Evolutionary conservation across 2,329 filamentous ascomycete species (phyloP), one percentile per base, ranked within the genome.

Genomic region (Biscogniauxia marginata): DNA sequence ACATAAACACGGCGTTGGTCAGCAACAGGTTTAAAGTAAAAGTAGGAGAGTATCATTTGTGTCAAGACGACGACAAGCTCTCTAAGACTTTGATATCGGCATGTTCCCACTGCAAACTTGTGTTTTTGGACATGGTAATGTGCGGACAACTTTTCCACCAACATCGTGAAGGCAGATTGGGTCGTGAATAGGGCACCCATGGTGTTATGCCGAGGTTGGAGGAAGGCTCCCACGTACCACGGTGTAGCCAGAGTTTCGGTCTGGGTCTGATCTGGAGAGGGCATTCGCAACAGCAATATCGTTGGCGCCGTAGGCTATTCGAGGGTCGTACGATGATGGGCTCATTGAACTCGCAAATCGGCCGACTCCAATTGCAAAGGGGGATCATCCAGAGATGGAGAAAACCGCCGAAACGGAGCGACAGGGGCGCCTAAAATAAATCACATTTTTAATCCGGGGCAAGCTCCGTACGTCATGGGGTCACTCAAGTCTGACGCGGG

Each of bases 161-260:
- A 24, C 11, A 46, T n/a, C n/a, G n/a, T n/a, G n/a, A n/a, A n/a
- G n/a, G n/a, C n/a, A n/a, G 22, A 21, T 16, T 43, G 22, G 18
- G 19, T 44, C n/a, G n/a, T n/a, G n/a, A n/a, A n/a, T n/a, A n/a
- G n/a, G n/a, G n/a, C n/a, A n/a, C n/a, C n/a, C n/a, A n/a, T n/a
- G 13, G 13, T n/a, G 6, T 39, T 2, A 9, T 16, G 30, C 3
- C n/a, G 30, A 30, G 45, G 9, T 16, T 21, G 39, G 18, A 53
- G 34, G 34, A 25, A 34, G 25, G 53, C 49, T 25, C 9, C 24
- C 21, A 61, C 63, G 23, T 67, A 72, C 70, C 70, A 72, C 54
- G 70, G 70, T 58, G 69, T 70, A 55, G 69, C 70, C 25, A 72
- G 66, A 56, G 70, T 59, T 50, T 67, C 67, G 54, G 64, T 50